Base-by-base conservation (phyloP, 495 filamentous ascomycete species). In the Sabuloglossum arenarium region DNA sequence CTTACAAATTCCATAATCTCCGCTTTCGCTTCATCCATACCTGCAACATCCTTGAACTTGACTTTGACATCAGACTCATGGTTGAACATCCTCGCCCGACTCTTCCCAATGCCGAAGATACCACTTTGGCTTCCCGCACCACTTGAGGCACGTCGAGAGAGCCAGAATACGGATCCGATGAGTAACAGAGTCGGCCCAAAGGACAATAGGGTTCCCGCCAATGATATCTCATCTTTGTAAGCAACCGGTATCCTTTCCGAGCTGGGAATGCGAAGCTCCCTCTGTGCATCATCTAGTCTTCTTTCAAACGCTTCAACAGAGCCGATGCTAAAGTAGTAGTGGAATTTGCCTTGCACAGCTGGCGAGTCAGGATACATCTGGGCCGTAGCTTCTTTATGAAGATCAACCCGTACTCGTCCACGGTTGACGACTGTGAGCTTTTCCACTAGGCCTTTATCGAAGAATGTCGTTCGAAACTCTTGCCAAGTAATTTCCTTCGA, bases 1-100 rank as follows among this genome's bases (percentile, higher is more conserved):
- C 82, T 86, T 60, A 98, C 91, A 56, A 98, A 98, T 68, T 98
- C 91, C 90, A 97, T 97, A 61, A 98, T 98, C 68, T 98, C 91
- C 37, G 78, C 70, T 76, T 98, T 98, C 30, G 91, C 91, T 70
- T 98, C 91, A 67, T 98, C 91, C 88, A 96, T 91, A 63, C 91
- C 91, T 24, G 91, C 91, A 43, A 98, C 91, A 67, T 98, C 91
- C 54, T 88, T 75, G 67, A 98, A 98, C 68, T 94, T 95, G 67
- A 88, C 86, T 70, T 90, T 94, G 72, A 98, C 76, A 59, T 93
- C 85, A 3, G 86, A 83, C 71, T 97, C 93, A 57, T 96, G 89
- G 67, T 95, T 97, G 71, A 97, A 98, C 56, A 82, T 82, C 71
- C 94, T 97, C 34, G 91, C 91, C 57, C 85, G 82, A 66, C 88